Evolutionary conservation across 2,329 filamentous ascomycete species (phyloP), one percentile per base, ranked within the genome.

Genomic region (Botryotinia convoluta): DNA sequence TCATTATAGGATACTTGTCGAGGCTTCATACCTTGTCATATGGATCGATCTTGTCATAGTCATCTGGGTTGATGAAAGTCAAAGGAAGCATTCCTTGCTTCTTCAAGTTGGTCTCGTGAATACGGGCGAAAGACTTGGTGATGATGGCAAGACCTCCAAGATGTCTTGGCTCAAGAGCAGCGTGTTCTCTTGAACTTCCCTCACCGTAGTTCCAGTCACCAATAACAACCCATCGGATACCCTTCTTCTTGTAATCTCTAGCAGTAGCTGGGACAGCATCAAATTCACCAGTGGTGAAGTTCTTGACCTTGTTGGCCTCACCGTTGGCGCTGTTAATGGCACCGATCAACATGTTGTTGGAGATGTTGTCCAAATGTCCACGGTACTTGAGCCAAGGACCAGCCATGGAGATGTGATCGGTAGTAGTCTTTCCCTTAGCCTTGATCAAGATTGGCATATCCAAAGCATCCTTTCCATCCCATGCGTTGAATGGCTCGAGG

Each of bases 161-260:
- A 87, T 98, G 95, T 83, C 96, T 92, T 82, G 96, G 96, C 88
- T 99, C 95, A 76, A 99, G 91, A 84, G 96, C 96, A 79, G 96
- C 96, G 84, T 99, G 96, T 88, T 99, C 96, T 89, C 96, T 94
- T 76, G 96, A 98, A 83, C 90, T 93, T 80, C 96, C 96, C 87
- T 99, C 96, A 78, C 96, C 96, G 86, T 98, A 98, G 89, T 99
- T 99, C 94, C 94, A 98, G 89, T 98, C 96, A 87, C 96, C 96
- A 82, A 99, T 85, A 78, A 99, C 96, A 82, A 98, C 95, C 96
- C 96, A 99, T 86, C 91, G 90, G 84, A 98, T 92, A 75, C 94
- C 94, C 87, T 96, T 95, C 84, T 92, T 90, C 92, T 99, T 99
- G 91, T 98, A 98, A 87, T 97, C 94, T 88, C 95, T 94, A 79